Evolutionary conservation across 257 asterid genomes (phyloP).

Genomic region (Fraxinus pennsylvanica): DNA sequence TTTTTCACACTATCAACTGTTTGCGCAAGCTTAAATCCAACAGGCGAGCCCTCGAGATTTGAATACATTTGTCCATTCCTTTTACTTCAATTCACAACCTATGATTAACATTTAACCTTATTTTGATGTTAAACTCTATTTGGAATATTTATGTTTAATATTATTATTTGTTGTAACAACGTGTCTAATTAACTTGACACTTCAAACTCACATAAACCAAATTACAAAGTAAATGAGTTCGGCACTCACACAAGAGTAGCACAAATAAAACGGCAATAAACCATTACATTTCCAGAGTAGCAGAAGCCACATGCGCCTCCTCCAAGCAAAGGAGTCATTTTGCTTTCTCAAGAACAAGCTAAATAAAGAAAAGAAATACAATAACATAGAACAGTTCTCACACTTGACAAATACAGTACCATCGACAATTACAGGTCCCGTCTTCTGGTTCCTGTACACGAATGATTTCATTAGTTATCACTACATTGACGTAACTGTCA

Average conservation of each 20-base stretch:
- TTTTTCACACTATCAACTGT: slow-evolving; percentile 72
- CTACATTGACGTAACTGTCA: neutral
- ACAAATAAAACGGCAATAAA: neutral
- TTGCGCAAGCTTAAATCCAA: slow-evolving; percentile 64
- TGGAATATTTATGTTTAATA: neutral
- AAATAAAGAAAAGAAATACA: neutral
- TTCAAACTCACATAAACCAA: too few relatives aligned
- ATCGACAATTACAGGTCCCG: neutral
- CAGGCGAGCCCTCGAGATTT: slow-evolving; percentile 77
- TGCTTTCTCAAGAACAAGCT: neutral
- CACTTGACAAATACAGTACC: neutral
- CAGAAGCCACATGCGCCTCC: neutral
- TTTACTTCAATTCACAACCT: neutral
- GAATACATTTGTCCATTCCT: neutral
- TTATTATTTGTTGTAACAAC: neutral
- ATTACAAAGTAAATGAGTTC: too few relatives aligned
- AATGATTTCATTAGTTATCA: neutral
- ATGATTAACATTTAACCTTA: too few relatives aligned
- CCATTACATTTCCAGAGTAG: neutral
- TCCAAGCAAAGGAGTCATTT: neutral
- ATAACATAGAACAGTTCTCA: neutral
- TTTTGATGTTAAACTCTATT: neutral
- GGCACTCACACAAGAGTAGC: too few relatives aligned
- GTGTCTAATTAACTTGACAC: too few relatives aligned
- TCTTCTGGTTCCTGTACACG: neutral